A percentile compares a stretch with the other conserved stretches of the same genome.
These are phyloP conservation scores for Dispira simplex DNA, from an alignment of 192 early-diverging fungal species.

Conservation along the genomic window DNA sequence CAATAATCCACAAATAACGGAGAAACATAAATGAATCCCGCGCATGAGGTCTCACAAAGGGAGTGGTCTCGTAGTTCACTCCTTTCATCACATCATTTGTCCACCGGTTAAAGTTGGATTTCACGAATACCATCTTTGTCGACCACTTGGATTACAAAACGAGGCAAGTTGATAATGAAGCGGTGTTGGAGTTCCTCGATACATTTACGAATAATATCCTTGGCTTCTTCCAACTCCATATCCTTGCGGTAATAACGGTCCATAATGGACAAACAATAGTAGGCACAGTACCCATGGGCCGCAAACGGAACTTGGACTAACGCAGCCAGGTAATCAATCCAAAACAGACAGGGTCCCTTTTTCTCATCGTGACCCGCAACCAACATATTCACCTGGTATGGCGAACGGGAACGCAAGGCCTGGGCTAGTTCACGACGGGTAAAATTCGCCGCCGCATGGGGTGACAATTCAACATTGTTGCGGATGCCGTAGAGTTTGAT, in stretches of 20 bases:
- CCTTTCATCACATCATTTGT: too few species aligned
- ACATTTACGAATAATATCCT: constrained; percentile 70
- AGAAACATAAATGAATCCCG: too few species aligned
- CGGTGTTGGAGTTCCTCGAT: constrained; percentile 65
- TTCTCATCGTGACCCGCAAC: constrained; percentile 72
- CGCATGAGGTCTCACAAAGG: too few species aligned
- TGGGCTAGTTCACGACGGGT: constrained; percentile 73
- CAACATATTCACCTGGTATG: constrained; percentile 80
- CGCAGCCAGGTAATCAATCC: constrained; percentile 83
- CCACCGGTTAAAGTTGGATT: constrained; percentile 26
- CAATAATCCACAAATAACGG: too few species aligned
- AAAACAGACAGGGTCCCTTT: constrained; percentile 64
- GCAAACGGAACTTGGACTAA: constrained; percentile 68
- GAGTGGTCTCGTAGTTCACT: too few species aligned
- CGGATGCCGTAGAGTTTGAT: constrained; percentile 78
- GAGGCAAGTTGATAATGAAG: constrained; percentile 70
- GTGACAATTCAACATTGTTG: constrained; percentile 68
- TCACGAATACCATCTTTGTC: constrained; percentile 72
- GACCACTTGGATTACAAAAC: constrained; percentile 73
- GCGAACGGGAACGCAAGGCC: constrained; percentile 44
- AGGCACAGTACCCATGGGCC: constrained; percentile 84
- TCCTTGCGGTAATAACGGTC: constrained; percentile 79
- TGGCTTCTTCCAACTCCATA: constrained; percentile 72
- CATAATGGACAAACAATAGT: constrained; percentile 80
- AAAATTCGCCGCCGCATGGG: constrained; percentile 65